Conservation (phyloP, 257 asterid species). For the Solanum commersonii region DNA sequence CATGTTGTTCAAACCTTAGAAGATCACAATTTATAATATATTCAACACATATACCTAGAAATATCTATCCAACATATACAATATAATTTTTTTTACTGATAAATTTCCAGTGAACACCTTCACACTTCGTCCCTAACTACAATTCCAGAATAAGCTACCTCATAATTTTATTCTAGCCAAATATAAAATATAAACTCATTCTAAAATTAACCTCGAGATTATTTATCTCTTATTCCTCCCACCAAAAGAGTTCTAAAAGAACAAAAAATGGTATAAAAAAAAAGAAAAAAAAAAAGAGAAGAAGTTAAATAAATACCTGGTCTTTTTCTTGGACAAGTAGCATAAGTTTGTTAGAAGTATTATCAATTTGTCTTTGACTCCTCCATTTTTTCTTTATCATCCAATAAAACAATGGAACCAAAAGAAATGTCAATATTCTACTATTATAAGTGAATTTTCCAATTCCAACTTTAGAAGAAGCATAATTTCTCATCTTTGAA, state of each 20-base stretch:
- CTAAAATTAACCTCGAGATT: neutral
- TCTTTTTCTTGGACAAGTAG: constrained; percentile 39
- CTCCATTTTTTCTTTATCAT: constrained; percentile 26
- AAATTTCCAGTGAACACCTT: neutral
- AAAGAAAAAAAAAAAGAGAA: too few relatives aligned
- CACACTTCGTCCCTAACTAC: neutral
- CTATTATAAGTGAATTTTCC: neutral
- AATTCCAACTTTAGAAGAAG: neutral
- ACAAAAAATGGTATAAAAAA: too few relatives aligned
- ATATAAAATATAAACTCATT: too few relatives aligned
- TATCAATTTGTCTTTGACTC: constrained; percentile 20
- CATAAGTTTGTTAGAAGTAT: constrained; percentile 24
- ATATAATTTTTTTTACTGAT: too few relatives aligned
- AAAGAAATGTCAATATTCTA: constrained; percentile 1
- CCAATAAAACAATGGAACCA: constrained; percentile 19
- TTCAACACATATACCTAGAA: too few relatives aligned
- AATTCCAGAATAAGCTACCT: neutral
- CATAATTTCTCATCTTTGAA: constrained; percentile 11
- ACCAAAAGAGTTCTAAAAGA: neutral
- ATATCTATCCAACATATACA: neutral
- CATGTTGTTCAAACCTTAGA: neutral
- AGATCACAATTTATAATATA: neutral
- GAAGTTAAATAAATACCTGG: constrained; percentile 24
- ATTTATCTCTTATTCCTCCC: too few relatives aligned
- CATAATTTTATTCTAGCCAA: too few relatives aligned